Base-by-base conservation (phyloP, 140 eudicot genomes). In the Oenanthe javanica region DNA sequence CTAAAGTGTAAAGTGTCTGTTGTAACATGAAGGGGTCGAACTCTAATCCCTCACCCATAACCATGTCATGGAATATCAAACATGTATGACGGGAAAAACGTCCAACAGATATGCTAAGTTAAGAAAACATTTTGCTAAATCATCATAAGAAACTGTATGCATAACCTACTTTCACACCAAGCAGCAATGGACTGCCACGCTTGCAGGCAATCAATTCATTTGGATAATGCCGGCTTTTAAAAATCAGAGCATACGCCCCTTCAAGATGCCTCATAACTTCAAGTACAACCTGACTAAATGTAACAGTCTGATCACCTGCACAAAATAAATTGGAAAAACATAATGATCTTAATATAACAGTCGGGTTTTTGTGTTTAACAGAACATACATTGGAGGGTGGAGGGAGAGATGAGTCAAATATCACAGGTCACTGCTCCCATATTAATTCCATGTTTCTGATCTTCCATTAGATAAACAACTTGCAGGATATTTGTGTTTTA, bases 221-320 rank as follows among this genome's bases (percentile, higher is more conserved):
- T 76, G 99, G 99, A 83, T 93, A 96, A 80, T 91, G 99, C 75
- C 89, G 84, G 86, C 99, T 96, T 86, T 96, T 96, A 47, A 96
- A 96, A 61, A 93, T 88, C 59, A 96, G 98, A 31, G 99, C 99
- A 91, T 96, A 96, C 25, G 99, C 99, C 83, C 99, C 99, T 87
- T 96, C 99, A 84, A 96, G 98, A 84, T 96, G 97, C 85, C 98
- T 83, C 96, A 96, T 91, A 82, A 96, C 98, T 87, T 96, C 99
- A 77, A 96, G 93, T 80, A 96, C 99, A 79, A 96, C 96, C 85
- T 96, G 92, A 86, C 91, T 87, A 83, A 96, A 96, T 31, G 97
- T 89, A 61, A 96, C 92, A 77, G 84, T 87, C 81, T 86, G 90
- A 84, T 85, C 99, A 77, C 97, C 99, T 95, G 88, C 82, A 55